phyloP scores from a whole-genome alignment of 257 asterid genomes.

The Paulownia fortunei region DNA sequence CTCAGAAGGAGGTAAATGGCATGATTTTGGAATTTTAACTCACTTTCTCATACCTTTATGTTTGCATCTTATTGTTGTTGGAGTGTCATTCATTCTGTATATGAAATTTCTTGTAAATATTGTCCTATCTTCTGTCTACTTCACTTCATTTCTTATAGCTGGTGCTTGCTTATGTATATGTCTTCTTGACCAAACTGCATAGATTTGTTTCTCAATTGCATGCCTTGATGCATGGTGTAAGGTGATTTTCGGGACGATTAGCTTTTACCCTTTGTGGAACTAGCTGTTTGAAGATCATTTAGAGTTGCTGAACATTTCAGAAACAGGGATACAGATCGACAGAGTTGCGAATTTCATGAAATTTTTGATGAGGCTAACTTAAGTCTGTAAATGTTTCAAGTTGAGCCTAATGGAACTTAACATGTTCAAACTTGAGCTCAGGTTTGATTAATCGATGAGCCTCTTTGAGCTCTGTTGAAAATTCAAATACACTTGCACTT shows the following conservation, averaged over 20 bases:
- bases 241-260: not conserved
- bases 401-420: not conserved
- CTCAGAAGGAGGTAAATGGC: slow-evolving; percentile 71
- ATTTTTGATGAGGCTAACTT: not conserved
- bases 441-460: not conserved
- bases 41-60: not conserved
- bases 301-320: not conserved
- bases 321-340: not conserved
- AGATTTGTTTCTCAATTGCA: not conserved
- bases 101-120: not conserved
- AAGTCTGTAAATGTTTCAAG: not conserved
- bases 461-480: not conserved
- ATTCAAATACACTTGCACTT: not conserved
- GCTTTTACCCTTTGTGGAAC: not conserved
- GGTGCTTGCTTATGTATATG: not conserved
- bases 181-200: not conserved
- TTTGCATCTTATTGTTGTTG: not conserved
- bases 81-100: not conserved
- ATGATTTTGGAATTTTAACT: not conserved
- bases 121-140: not conserved
- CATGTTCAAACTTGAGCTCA: not conserved
- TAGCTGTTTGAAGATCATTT: not conserved
- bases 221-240: not conserved
- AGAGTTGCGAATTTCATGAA: not conserved
- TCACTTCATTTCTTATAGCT: not conserved